Conservation (phyloP, 139 green algal genomes). For the Raphidocelis subcapitata region DNA sequence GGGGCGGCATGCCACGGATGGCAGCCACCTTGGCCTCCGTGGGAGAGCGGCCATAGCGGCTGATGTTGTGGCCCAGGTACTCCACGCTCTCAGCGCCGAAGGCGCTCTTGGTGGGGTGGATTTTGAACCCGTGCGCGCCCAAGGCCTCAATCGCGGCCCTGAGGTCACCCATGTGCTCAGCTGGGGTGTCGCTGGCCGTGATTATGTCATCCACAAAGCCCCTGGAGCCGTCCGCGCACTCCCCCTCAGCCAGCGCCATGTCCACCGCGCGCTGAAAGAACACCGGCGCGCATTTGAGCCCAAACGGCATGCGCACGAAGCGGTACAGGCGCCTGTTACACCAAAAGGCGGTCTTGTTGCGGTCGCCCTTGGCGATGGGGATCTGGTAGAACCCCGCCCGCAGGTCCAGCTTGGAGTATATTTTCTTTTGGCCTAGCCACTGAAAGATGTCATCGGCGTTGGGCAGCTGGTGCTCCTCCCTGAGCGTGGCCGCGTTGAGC, state of each 20-base stretch:
- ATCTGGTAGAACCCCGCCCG: conserved; percentile 36
- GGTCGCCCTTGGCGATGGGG: not conserved
- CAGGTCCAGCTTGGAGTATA: conserved; percentile 41
- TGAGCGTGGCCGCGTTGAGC: conserved; percentile 25
- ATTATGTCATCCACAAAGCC: conserved; percentile 38
- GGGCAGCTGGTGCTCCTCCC: conserved; percentile 26
- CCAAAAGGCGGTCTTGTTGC: conserved; percentile 26
- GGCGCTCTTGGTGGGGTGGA: conserved; percentile 30
- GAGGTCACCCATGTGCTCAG: conserved; percentile 18
- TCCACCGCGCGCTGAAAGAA: conserved; percentile 18
- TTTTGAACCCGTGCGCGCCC: conserved; percentile 11
- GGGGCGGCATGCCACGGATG: conserved; percentile 32
- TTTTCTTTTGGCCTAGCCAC: not conserved
- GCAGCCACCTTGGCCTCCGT: conserved; percentile 32
- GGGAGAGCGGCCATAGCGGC: conserved; percentile 6
- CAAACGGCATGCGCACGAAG: conserved; percentile 21
- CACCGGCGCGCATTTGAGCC: conserved; percentile 3
- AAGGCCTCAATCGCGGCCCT: not conserved
- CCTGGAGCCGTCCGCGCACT: not conserved
- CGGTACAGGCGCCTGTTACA: conserved; percentile 4
- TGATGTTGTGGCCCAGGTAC: conserved; percentile 43
- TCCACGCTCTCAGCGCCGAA: conserved; percentile 14
- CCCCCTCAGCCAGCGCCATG: not conserved
- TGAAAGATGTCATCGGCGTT: conserved; percentile 29
- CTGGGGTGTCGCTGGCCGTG: not conserved